Conservation (phyloP, 306 rosid species). For the Ormosia semicastrata region DNA sequence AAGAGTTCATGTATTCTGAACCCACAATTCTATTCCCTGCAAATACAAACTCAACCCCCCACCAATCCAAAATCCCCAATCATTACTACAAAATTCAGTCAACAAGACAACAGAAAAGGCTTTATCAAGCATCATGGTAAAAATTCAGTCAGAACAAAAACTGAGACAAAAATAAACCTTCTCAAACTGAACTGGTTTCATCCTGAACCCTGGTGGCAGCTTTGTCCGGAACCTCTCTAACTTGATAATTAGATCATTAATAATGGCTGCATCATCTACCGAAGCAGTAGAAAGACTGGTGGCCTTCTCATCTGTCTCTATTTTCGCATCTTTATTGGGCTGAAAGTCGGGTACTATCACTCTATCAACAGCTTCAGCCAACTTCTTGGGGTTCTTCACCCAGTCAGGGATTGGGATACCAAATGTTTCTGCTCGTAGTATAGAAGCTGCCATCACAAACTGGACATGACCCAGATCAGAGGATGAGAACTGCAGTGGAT, state of each 20-base stretch:
- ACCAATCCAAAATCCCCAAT: not conserved
- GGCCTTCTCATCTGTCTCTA: conserved; percentile 92
- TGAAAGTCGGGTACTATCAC: conserved; percentile 81
- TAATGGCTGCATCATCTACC: conserved; percentile 79
- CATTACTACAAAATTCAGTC: not conserved
- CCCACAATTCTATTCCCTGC: not conserved
- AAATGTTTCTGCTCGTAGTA: conserved; percentile 88
- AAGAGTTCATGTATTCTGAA: not conserved
- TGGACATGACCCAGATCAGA: conserved; percentile 75
- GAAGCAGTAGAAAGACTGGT: conserved; percentile 73
- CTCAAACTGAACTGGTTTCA: conserved; percentile 96
- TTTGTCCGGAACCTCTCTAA: conserved; percentile 58
- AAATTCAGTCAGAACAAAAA: not conserved
- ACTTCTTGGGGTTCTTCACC: conserved; percentile 66
- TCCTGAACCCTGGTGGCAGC: conserved; percentile 69
- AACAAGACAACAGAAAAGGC: not conserved
- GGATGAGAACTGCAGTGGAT: conserved; percentile 72
- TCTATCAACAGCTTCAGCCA: conserved; percentile 72
- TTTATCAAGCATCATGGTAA: conserved; percentile 1
- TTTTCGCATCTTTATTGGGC: conserved; percentile 81
- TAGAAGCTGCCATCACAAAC: conserved; percentile 74
- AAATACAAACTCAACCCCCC: conserved; percentile 11
- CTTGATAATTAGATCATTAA: conserved; percentile 63
- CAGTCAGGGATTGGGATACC: conserved; percentile 88
- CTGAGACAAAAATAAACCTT: conserved; percentile 50